Evolutionary conservation across 768 basidiomycete species (phyloP).

Genomic region (Suillus weaverae): DNA sequence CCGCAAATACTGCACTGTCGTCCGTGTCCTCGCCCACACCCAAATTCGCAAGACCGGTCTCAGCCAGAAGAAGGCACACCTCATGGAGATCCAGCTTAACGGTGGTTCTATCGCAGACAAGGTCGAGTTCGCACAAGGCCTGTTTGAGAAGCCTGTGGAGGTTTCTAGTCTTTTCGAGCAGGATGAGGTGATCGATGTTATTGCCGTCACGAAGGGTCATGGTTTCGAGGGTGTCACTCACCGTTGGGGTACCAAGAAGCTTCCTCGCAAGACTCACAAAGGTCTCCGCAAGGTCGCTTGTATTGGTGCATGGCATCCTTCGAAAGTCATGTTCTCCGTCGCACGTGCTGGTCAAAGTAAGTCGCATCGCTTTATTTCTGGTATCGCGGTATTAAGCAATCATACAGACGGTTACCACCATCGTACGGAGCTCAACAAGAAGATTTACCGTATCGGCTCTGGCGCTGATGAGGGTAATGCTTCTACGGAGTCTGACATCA

Average conservation of each 20-base stretch:
- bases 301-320: slow-evolving; percentile 98
- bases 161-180: slow-evolving; percentile 88
- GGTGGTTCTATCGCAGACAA: slow-evolving; percentile 96
- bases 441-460: slow-evolving; percentile 92
- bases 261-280: slow-evolving; percentile 98
- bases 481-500: slow-evolving; percentile 92
- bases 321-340: slow-evolving; percentile 99
- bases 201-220: slow-evolving; percentile 99
- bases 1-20: slow-evolving; percentile 99
- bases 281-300: slow-evolving; percentile 99
- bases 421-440: slow-evolving; percentile 98
- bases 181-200: slow-evolving; percentile 94
- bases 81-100: slow-evolving; percentile 99
- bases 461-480: slow-evolving; percentile 80
- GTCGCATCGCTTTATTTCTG: slow-evolving; percentile 32
- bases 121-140: slow-evolving; percentile 88
- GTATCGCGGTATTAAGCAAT: slow-evolving; percentile 6
- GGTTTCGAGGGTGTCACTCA: slow-evolving; percentile 99
- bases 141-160: slow-evolving; percentile 97
- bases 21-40: slow-evolving; percentile 98
- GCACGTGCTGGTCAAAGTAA: slow-evolving; percentile 99
- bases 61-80: slow-evolving; percentile 98
- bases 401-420: slow-evolving; percentile 89
- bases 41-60: slow-evolving; percentile 98
- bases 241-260: slow-evolving; percentile 99